Base-by-base conservation (phyloP, 2,329 filamentous ascomycete species). In the Madurella mycetomatis region DNA sequence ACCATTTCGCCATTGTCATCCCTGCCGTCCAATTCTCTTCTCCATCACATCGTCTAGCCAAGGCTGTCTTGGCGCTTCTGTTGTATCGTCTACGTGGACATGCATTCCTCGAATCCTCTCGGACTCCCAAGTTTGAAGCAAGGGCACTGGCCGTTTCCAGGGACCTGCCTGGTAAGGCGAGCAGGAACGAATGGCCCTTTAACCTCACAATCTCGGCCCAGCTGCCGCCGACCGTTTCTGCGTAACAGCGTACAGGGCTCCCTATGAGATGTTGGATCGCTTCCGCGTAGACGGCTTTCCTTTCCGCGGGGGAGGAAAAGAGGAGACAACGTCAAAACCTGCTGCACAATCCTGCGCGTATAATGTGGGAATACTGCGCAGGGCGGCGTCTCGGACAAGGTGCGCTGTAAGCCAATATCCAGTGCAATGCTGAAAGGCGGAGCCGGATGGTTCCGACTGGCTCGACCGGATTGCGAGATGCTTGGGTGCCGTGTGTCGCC, bases 81-180 rank as follows among this genome's bases (percentile, higher is more conserved):
- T 44, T 32, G n/a, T 49, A 16, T 43, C 13, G 25, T 41, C 30
- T 34, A 57, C 51, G 51, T 57, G 47, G 45, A 45, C 48, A 51
- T 41, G 47, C 51, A 54, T 54, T 54, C 55, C 48, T 54, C 51
- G 51, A 54, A 16, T 46, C 32, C 32, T 17, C 34, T 37, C 13
- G 25, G 25, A 25, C 34, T 37, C 4, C 7, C 7, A 4, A 9
- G 11, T 37, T 15, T 37, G 9, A 17, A 18, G 46, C 31, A n/a
- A 18, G 31, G 17, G 45, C n/a, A n/a, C 9, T 19, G n/a, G 46
- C 15, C 17, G n/a, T 41, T 40, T 41, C 44, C 53, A 41, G 34
- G 53, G 48, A 45, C 15, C 47, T 41, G 43, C 43, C 43, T 17
- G 54, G 43, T 51, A 50, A 47, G 50, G 54, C 54, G 16, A 49